Base-by-base conservation (phyloP, 495 filamentous ascomycete genomes). In the Penicillium chermesinum region DNA sequence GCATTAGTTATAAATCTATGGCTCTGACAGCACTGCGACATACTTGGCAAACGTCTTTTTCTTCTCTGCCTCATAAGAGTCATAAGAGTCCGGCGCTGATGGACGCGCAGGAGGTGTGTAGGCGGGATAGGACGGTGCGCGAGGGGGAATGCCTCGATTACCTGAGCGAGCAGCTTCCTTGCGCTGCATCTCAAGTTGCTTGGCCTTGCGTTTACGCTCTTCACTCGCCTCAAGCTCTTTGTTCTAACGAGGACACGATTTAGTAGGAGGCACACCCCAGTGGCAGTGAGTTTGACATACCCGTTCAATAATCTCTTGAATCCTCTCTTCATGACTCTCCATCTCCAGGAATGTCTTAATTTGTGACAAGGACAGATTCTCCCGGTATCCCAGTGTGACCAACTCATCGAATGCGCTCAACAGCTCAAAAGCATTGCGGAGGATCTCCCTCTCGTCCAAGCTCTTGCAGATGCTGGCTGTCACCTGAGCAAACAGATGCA, bases 311-410 rank as follows among this genome's bases (percentile, higher is more conserved):
- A 96, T 96, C 62, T 96, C 91, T 61, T 96, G 93, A 48, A 98
- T 96, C 58, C 93, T 82, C 76, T 97, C 93, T 70, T 98, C 94
- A 59, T 97, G 93, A 70, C 84, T 89, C 71, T 97, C 94, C 93
- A 98, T 98, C 65, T 97, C 93, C 54, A 98, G 59, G 73, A 98
- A 98, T 0, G 93, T 96, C 77, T 91, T 95, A 72, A 98, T 96
- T 73, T 98, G 93, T 58, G 80, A 85, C 25, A 97, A 76, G 18
- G 91, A 91, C 44, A 97, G 74, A 61, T 97, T 98, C 73, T 98
- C 93, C 61, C 94, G 70, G 66, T 98, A 97, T 6, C 93, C 93
- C 56, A 94, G 71, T 1, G 89, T 95, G 44, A 98, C 91, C 53
- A 97, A 74, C 67, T 98, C 93, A 62, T 98, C 93, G 62, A 96